Base-by-base conservation (phyloP, 179 eudicot genomes). In the Spinacia oleracea region DNA sequence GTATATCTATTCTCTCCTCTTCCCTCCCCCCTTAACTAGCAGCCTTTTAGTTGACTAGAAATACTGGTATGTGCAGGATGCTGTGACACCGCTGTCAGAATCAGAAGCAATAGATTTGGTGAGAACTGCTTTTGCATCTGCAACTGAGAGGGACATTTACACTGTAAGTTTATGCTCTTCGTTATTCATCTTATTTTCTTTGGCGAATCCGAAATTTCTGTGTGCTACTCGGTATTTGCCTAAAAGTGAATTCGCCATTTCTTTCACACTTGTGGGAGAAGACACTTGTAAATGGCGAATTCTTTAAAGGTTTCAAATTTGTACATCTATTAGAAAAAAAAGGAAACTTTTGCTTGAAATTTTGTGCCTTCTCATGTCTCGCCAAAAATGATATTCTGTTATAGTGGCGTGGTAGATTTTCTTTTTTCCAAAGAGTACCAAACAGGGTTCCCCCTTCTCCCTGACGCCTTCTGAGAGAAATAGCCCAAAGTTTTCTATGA, bases 81-180 rank as follows among this genome's bases (percentile, higher is more conserved):
- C 97, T 78, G 97, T 93, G 59, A 95, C 98, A 6, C 98, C 98
- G 16, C 91, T 95, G 35, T 91, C 97, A 6, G 96, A 94, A 82
- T n/a, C 81, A 42, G 97, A 94, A 88, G 98, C 98, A 32, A 86
- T 94, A 70, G 98, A 94, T 87, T 87, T 94, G 87, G 97, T 94
- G 77, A 93, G 89, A 83, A 94, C 97, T 74, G 93, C 94, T 79
- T 94, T 93, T 85, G 94, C 97, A 74, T 89, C 98, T 74, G 98
- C 98, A 78, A 88, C 97, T 53, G 97, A 94, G 84, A 94, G 98
- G 86, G 98, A 94, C 81, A 94, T 93, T 71, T 93, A 93, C 81
- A 94, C 98, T 72, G 98, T 94, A 80, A 91, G 97, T 85, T 77
- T 70, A 77, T 69, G 64, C n/a, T 40, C 43, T 9, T 70, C 55